Base-by-base conservation (phyloP, 805 yeast genomes). In the Kodamaea neixiangensis region DNA sequence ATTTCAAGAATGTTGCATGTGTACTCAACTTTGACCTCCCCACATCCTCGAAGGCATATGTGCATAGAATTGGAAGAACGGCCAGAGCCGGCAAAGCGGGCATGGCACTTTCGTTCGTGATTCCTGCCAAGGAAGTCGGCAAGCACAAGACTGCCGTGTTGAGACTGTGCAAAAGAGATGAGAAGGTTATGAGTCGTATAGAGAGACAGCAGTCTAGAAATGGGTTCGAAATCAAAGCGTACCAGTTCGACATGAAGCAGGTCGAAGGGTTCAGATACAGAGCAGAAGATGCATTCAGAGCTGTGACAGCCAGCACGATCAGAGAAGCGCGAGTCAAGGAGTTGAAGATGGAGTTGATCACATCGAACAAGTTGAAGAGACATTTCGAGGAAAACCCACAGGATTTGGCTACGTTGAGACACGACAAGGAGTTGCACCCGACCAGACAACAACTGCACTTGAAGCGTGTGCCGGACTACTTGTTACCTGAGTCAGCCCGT, bases 381-480 rank as follows among this genome's bases (percentile, higher is more conserved):
- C 96, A 90, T 71, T 94, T 94, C 66, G 97, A 93, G 68, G 98
- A 94, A 64, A 94, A 94, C 65, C 99, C 99, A 6, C 96, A 89
- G 64, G 99, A 94, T 70, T 78, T 94, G 61, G 83, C 83, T 17
- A 83, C 87, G 48, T 80, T 94, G 65, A 86, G 97, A 65, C 99
- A 94, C 64, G 99, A 94, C 66, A 88, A 86, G 61, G 96, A 88
- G 57, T 67, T 89, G 51, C 96, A 92, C 63, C 85, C 93, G 7
- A 76, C 92, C 1, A 82, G 96, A 67, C 80, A 84, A 5, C 97
- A 92, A 66, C 73, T 81, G 29, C 97, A 94, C 63, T 77, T 94
- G 72, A 92, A 89, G 66, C 81, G 96, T 66, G 93, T 94, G 25
- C 99, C 99, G 0, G 91, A 89, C 42, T 94, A 94, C 63, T 75